These are phyloP conservation scores for Boechera stricta DNA, from an alignment of 345 rosid genomes.

Conservation along the genomic window DNA sequence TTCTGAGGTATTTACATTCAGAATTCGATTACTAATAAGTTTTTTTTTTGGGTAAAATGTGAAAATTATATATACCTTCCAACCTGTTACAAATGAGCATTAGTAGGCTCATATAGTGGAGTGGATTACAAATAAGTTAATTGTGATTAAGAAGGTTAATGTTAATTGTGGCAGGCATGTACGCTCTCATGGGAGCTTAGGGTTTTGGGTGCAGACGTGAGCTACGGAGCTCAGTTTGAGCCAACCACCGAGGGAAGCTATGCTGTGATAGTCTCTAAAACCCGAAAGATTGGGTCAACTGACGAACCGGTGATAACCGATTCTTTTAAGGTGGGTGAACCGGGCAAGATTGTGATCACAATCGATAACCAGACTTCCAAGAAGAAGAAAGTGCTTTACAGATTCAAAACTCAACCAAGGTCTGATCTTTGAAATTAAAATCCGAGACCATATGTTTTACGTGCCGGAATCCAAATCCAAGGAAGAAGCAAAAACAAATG, in stretches of 20 bases:
- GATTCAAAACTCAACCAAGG: slow-evolving; percentile 73
- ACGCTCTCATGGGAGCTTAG: slow-evolving; percentile 72
- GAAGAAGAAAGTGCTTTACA: slow-evolving; percentile 90
- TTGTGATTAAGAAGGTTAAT: slow-evolving; percentile 6
- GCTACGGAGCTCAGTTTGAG: slow-evolving; percentile 77
- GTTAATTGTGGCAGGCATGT: slow-evolving; percentile 52
- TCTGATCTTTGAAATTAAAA: slow-evolving; percentile 33
- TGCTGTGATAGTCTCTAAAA: slow-evolving; percentile 76
- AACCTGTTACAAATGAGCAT: too few relatives aligned
- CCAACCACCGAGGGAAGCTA: slow-evolving; percentile 70
- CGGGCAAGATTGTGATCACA: slow-evolving; percentile 76
- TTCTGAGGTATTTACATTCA: slow-evolving; percentile 59
- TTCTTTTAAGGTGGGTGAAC: slow-evolving; percentile 68
- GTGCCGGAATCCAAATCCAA: neutral
- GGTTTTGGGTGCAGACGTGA: slow-evolving; percentile 85
- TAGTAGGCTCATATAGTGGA: too few relatives aligned
- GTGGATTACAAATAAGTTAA: too few relatives aligned
- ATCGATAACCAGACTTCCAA: slow-evolving; percentile 74
- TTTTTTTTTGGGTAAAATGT: too few relatives aligned
- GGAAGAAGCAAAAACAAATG: slow-evolving; percentile 2
- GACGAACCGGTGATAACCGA: slow-evolving; percentile 70
- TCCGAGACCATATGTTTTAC: slow-evolving; percentile 17
- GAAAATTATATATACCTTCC: too few relatives aligned
- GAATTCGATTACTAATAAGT: neutral
- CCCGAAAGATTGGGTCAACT: slow-evolving; percentile 53